Conservation (phyloP, 2,329 filamentous ascomycete species). For the Exophiala xenobiotica region DNA sequence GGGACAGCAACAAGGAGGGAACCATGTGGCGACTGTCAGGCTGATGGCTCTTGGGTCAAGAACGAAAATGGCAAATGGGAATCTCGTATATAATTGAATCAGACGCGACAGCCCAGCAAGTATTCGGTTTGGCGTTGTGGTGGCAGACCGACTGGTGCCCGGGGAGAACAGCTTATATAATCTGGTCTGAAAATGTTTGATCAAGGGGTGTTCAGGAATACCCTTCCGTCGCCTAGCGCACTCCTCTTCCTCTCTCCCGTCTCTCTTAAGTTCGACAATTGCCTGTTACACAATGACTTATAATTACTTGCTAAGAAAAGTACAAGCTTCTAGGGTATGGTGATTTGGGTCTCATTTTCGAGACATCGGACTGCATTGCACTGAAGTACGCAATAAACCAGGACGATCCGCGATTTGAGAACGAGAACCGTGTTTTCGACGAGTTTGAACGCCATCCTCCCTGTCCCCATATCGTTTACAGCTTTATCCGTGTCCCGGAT, state of each 20-base stretch:
- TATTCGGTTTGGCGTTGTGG: too few relatives aligned
- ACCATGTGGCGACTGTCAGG: neutral
- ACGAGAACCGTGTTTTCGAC: conserved; percentile 8
- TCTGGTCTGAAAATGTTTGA: too few relatives aligned
- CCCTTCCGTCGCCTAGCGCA: too few relatives aligned
- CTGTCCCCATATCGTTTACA: conserved; percentile 8
- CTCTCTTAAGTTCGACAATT: neutral
- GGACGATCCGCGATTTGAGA: neutral
- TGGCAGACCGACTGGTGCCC: too few relatives aligned
- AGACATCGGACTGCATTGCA: conserved; percentile 4
- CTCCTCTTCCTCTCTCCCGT: too few relatives aligned
- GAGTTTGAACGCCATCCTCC: conserved; percentile 7
- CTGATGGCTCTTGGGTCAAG: neutral
- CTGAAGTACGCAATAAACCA: neutral
- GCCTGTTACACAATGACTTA: neutral
- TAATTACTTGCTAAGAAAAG: neutral
- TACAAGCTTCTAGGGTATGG: neutral
- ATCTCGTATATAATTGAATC: too few relatives aligned
- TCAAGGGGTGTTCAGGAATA: too few relatives aligned
- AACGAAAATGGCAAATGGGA: neutral
- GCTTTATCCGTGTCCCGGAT: conserved; percentile 4
- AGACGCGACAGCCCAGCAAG: too few relatives aligned
- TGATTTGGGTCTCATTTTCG: conserved; percentile 3
- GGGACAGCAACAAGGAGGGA: neutral
- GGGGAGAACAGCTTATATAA: too few relatives aligned